A percentile compares a stretch with the other conserved stretches of the same genome.
These are phyloP conservation scores for Stephanodiscus triporus DNA, from an alignment of 108 stramenopile genomes.

Conservation along the genomic window DNA sequence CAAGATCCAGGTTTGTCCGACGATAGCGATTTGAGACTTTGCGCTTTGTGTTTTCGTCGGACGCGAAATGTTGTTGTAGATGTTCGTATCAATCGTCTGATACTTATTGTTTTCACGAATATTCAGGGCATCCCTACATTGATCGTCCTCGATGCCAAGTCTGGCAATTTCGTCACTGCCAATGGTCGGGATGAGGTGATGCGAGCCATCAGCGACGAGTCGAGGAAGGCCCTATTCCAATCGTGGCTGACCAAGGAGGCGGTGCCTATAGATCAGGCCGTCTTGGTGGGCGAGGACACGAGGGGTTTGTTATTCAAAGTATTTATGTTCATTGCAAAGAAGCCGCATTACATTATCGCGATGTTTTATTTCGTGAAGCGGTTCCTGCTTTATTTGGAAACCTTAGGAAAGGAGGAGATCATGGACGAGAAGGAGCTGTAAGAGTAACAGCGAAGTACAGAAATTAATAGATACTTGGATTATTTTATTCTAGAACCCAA, in stretches of 20 bases:
- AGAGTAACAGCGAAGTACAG: no score
- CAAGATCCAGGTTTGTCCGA: slow-evolving; percentile 47
- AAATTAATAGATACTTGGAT: no score
- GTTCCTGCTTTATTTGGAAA: slow-evolving; percentile 33
- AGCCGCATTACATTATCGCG: slow-evolving; percentile 67
- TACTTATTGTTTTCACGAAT: not conserved
- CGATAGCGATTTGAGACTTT: no score
- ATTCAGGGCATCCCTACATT: slow-evolving; percentile 69
- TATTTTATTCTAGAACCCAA: no score
- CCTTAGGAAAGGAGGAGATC: slow-evolving; percentile 30
- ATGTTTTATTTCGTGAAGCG: slow-evolving; percentile 59
- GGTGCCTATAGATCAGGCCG: slow-evolving; percentile 60
- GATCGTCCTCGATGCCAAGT: slow-evolving; percentile 70
- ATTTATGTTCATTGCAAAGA: slow-evolving; percentile 59
- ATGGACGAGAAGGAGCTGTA: slow-evolving; percentile 13
- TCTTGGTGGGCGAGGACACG: slow-evolving; percentile 22
- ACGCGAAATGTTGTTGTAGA: not conserved
- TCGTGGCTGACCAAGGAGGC: slow-evolving; percentile 61
- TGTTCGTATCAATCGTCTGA: not conserved
- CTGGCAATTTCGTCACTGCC: slow-evolving; percentile 69
- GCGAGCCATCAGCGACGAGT: slow-evolving; percentile 27
- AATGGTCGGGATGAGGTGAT: slow-evolving; percentile 61
- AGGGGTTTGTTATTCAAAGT: slow-evolving; percentile 31
- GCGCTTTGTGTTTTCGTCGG: not conserved
- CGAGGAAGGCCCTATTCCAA: slow-evolving; percentile 46